These are phyloP conservation scores for Cyberlindnera maritima DNA, from an alignment of 805 yeast species.

Conservation along the genomic window DNA sequence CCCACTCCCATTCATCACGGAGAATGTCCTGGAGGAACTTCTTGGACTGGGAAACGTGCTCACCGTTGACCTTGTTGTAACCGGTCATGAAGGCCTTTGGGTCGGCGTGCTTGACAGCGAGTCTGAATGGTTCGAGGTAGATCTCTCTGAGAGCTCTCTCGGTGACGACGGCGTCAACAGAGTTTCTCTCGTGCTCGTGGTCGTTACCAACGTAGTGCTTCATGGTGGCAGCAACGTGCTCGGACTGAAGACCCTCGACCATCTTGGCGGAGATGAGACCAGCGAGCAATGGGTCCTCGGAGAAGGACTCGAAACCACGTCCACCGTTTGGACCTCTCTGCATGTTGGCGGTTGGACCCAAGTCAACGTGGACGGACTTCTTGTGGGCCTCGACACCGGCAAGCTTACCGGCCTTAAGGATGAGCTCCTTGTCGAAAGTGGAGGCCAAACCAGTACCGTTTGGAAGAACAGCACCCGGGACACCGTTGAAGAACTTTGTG, in stretches of 20 bases:
- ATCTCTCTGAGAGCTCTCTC: slow-evolving; percentile 64
- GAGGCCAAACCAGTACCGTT: slow-evolving; percentile 56
- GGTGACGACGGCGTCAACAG: slow-evolving; percentile 46
- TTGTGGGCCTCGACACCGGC: slow-evolving; percentile 53
- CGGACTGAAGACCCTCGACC: slow-evolving; percentile 51
- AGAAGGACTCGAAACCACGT: slow-evolving; percentile 59
- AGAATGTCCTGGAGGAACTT: slow-evolving; percentile 42
- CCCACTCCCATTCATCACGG: slow-evolving; percentile 54
- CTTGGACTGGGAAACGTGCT: slow-evolving; percentile 48
- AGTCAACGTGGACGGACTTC: slow-evolving; percentile 48
- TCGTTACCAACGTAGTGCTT: slow-evolving; percentile 66
- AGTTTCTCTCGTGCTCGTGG: slow-evolving; percentile 51
- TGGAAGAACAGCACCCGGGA: slow-evolving; percentile 57
- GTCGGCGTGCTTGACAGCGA: slow-evolving; percentile 48
- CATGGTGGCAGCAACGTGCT: slow-evolving; percentile 49
- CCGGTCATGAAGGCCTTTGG: slow-evolving; percentile 60
- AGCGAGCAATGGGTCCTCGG: slow-evolving; percentile 55
- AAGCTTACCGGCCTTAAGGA: slow-evolving; percentile 44
- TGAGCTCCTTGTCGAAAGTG: slow-evolving; percentile 49
- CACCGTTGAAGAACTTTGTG: slow-evolving; percentile 48
- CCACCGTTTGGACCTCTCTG: slow-evolving; percentile 59
- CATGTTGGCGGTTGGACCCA: slow-evolving; percentile 51
- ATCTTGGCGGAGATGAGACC: slow-evolving; percentile 45
- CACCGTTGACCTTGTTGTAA: slow-evolving; percentile 62
- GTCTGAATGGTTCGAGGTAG: slow-evolving; percentile 59